Percentiles rank a stretch among this genome's conserved stretches.
These are phyloP conservation scores for Artemisia tridentata DNA, from an alignment of 129 eudicot species.

Conservation along the genomic window DNA sequence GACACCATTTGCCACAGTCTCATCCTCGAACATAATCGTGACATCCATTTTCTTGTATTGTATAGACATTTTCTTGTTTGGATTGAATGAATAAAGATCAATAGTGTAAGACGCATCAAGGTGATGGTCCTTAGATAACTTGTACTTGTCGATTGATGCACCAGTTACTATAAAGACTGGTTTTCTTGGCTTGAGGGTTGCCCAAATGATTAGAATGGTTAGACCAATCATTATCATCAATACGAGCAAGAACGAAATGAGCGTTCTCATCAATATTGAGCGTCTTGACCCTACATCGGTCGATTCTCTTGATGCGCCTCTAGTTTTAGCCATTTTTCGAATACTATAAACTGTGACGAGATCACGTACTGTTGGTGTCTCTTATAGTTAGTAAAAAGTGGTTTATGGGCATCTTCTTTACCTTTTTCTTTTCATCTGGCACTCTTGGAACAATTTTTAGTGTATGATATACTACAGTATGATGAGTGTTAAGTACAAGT, in stretches of 20 bases:
- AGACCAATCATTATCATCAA: slow-evolving; percentile 51
- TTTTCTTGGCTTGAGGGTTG: slow-evolving; percentile 46
- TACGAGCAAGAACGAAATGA: slow-evolving; percentile 37
- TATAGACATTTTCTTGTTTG: slow-evolving; percentile 44
- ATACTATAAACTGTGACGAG: neutral
- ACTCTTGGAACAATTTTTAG: slow-evolving; percentile 28
- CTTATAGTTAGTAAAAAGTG: slow-evolving; percentile 27
- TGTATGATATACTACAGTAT: neutral
- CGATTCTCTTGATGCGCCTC: neutral
- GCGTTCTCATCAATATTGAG: slow-evolving; percentile 25
- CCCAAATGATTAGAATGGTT: slow-evolving; percentile 65
- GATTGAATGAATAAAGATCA: slow-evolving; percentile 48
- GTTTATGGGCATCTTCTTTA: slow-evolving; percentile 13
- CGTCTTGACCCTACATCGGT: slow-evolving; percentile 26
- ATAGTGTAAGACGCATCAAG: slow-evolving; percentile 60
- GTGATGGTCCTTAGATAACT: slow-evolving; percentile 43
- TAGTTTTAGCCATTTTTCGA: slow-evolving; percentile 16
- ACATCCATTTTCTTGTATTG: slow-evolving; percentile 56
- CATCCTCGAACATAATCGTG: slow-evolving; percentile 37
- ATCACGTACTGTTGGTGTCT: neutral
- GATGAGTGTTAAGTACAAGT: neutral
- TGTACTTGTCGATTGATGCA: slow-evolving; percentile 45
- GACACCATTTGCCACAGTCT: slow-evolving; percentile 35
- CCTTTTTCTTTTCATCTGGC: neutral
- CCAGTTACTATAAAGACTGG: slow-evolving; percentile 45